Base-by-base conservation (phyloP, 2,329 filamentous ascomycete species). In the Alternaria sp. region DNA sequence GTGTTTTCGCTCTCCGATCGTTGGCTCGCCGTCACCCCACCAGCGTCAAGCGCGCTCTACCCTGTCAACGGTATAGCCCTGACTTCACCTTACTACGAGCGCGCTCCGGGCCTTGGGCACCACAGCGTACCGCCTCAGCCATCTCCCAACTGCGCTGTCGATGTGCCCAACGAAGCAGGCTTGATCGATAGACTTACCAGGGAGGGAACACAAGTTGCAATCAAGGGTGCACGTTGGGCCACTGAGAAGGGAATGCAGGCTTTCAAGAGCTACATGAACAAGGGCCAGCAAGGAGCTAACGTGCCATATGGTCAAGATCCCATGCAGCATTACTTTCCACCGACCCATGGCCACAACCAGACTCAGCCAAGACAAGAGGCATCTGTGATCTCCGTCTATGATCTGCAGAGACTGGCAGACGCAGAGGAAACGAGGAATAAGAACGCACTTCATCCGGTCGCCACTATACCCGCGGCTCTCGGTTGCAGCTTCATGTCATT, bases 401-500 rank as follows among this genome's bases (percentile, higher is more conserved):
- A 96, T 76, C 75, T 93, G 17, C 87, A 91, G 49, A 83, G 82
- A 23, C 80, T 94, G 17, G 55, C 84, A 77, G 77, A 81, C 23
- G 65, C 80, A 69, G 77, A 84, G 63, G 81, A 84, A 59, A 77
- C 86, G 80, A 76, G 80, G 79, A 70, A 84, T 81, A 74, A 84
- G 86, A 81, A 77, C 61, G 77, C 80, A 11, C 76, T 83, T 6
- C 86, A 90, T 67, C 90, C 91, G 1, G 77, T 92, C 47, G 87
- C 90, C 3, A 93, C 91, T 0, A 94, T 96, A 71, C 85, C 86
- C 28, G 85, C 90, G 2, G 87, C 89, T 1, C 85, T 91, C 15
- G 93, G 93, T 9, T 95, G 92, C 78, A 95, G 92, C 75, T 93
- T 92, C 74, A 76, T 96, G 30, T 93, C 91, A 0, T 91, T 96